Percentiles rank a stretch among this genome's conserved stretches.
These are phyloP conservation scores for Sarcomyxa edulis DNA, from an alignment of 768 basidiomycete genomes.

Conservation along the genomic window DNA sequence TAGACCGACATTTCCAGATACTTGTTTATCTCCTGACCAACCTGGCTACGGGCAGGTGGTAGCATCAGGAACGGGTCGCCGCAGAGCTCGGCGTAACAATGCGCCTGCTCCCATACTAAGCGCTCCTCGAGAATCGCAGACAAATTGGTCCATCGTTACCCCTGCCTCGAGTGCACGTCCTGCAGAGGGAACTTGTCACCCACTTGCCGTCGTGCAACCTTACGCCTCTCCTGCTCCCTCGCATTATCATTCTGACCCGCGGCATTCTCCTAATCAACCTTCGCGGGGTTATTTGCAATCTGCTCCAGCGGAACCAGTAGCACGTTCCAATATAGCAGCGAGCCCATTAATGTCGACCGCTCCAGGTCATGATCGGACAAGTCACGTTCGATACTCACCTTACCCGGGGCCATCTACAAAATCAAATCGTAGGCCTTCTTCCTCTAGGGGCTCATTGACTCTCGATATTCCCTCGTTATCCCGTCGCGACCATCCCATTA, in stretches of 20 bases:
- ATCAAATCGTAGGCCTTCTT: not conserved
- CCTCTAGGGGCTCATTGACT: constrained; percentile 21
- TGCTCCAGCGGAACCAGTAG: not conserved
- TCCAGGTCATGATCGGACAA: constrained; percentile 5
- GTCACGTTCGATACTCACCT: constrained; percentile 30
- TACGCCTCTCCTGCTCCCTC: too few relatives aligned
- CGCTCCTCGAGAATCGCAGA: constrained; percentile 15
- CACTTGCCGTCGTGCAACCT: too few relatives aligned
- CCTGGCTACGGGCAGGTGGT: constrained; percentile 85
- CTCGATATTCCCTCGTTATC: constrained; percentile 30
- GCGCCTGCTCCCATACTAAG: constrained; percentile 12
- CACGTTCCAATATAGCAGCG: not conserved
- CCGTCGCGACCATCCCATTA: constrained; percentile 20
- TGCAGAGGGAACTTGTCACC: constrained; percentile 15
- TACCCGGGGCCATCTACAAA: constrained; percentile 27
- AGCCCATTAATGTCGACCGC: not conserved
- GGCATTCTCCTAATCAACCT: not conserved
- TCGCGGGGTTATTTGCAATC: not conserved
- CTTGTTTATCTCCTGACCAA: constrained; percentile 81
- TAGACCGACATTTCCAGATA: constrained; percentile 80
- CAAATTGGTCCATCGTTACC: constrained; percentile 47
- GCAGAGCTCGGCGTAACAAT: constrained; percentile 50
- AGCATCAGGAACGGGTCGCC: constrained; percentile 50
- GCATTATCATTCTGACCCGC: constrained; percentile 1
- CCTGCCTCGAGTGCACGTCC: constrained; percentile 25